Percentiles rank a stretch among this genome's conserved stretches.
Evolutionary conservation across 2,329 filamentous ascomycete species (phyloP).

Genomic region (Verticillium isaacii): DNA sequence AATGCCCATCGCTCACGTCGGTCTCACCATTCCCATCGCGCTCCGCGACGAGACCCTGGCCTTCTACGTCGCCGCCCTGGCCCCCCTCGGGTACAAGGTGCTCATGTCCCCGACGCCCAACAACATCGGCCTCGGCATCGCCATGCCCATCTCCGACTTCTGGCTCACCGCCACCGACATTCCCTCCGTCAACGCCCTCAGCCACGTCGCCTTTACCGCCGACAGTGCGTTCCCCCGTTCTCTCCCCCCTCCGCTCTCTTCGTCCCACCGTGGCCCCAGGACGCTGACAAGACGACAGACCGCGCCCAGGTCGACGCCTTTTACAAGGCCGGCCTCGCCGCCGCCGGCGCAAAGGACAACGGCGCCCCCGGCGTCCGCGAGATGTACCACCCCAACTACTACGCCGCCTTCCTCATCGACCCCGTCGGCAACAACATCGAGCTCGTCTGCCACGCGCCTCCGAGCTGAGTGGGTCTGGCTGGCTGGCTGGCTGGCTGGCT

Average conservation of each 20-base stretch:
- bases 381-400: conserved; percentile 42
- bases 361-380: conserved; percentile 39
- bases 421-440: conserved; percentile 50
- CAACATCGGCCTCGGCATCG: conserved; percentile 25
- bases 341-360: conserved; percentile 41
- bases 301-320: conserved; percentile 38
- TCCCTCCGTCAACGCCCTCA: conserved; percentile 11
- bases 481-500: no score
- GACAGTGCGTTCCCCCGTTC: conserved; percentile 17
- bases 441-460: conserved; percentile 25
- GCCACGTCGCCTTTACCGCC: conserved; percentile 26
- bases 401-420: conserved; percentile 45
- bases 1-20: conserved; percentile 31
- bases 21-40: conserved; percentile 21
- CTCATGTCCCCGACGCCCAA: conserved; percentile 19
- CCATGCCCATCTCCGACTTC: conserved; percentile 21
- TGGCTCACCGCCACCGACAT: conserved; percentile 16
- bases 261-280: neutral
- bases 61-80: conserved; percentile 29
- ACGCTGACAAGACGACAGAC: conserved; percentile 20
- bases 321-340: conserved; percentile 32
- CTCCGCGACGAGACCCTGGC: conserved; percentile 21
- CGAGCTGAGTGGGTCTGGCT: neutral
- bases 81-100: conserved; percentile 29
- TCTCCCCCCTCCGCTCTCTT: neutral